A percentile compares a stretch with the other conserved stretches of the same genome.
Evolutionary conservation across 2,329 filamentous ascomycete genomes (phyloP).

Genomic region (Fusarium udum): DNA sequence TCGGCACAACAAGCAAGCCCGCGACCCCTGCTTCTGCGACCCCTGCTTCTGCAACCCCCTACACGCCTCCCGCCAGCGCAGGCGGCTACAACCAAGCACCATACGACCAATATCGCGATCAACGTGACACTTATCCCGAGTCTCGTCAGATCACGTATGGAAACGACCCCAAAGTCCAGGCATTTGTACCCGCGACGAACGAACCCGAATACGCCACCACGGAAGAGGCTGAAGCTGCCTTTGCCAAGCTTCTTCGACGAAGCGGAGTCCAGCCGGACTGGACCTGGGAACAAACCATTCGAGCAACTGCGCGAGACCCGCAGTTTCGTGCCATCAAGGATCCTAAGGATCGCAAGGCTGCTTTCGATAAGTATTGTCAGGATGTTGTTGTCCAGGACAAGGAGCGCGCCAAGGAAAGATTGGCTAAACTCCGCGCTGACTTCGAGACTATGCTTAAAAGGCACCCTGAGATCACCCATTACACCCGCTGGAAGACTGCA

Average conservation of each 20-base stretch:
- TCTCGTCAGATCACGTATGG: conserved; percentile 67
- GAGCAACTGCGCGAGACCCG: conserved; percentile 85
- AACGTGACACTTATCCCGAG: conserved; percentile 58
- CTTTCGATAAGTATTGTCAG: conserved; percentile 94
- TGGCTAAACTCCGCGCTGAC: conserved; percentile 90
- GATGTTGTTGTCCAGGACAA: conserved; percentile 93
- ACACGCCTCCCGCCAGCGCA: conserved; percentile 50
- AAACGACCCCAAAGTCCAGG: conserved; percentile 64
- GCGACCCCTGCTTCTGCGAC: conserved; percentile 53
- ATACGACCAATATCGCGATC: conserved; percentile 52
- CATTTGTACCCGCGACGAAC: conserved; percentile 69
- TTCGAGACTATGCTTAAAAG: conserved; percentile 96
- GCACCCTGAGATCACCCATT: conserved; percentile 96
- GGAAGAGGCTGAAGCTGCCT: conserved; percentile 93
- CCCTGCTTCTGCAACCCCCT: conserved; percentile 53
- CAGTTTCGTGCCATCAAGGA: conserved; percentile 95
- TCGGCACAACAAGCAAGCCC: conserved; percentile 65
- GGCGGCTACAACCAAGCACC: conserved; percentile 45
- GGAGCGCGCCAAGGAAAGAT: conserved; percentile 90
- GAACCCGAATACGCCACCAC: conserved; percentile 82
- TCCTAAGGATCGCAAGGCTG: conserved; percentile 86
- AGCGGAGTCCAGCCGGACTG: conserved; percentile 90
- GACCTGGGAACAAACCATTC: conserved; percentile 91
- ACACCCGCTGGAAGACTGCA: conserved; percentile 96
- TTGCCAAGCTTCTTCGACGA: conserved; percentile 87